Evolutionary conservation across 495 filamentous ascomycete genomes (phyloP), one percentile per base, ranked within the genome.

Genomic region (Hyaloscypha finlandica): DNA sequence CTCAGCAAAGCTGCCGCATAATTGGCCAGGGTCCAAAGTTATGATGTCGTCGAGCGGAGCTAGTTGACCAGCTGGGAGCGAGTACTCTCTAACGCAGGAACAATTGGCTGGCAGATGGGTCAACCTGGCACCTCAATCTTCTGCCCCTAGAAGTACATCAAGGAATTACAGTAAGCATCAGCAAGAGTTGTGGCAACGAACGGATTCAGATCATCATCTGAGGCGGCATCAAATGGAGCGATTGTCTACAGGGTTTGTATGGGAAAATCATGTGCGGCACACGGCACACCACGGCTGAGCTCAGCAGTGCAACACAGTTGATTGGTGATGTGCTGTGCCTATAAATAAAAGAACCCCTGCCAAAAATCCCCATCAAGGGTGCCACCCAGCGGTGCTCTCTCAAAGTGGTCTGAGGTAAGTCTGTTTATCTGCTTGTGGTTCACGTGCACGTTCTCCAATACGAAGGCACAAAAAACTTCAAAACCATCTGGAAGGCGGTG

Each of bases 41-140:
- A 56, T 56, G 53, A 56, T 56, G 53, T 56, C 53, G 53, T 56
- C 29, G 22, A 56, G 53, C 9, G 30, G 16, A 48, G 16, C 42
- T 48, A 48, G 6, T 19, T 19, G 11, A 19, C 42, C 42, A 48
- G 42, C 42, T 19, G 8, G 0, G 2, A 14, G 42, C 42, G 11
- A 48, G 53, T 56, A 4, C 11, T 31, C 29, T 25, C 53, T 56
- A n/a, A 53, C 3, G 53, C 53, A 56, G 53, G 53, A 31, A 56
- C 53, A 31, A 48, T 48, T 48, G 42, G 42, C 42, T 48, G 16
- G 16, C 16, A 6, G 9, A 14, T 48, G 42, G 42, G 16, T 16
- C 42, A 48, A 48, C 42, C 42, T 12, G 42, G 42, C 16, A 19
- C 42, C 11, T 14, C 11, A 16, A 48, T 19, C 42, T 48, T 19